Base-by-base conservation (phyloP, 1,284 basidiomycete species). In the Ceratobasidium sp. region DNA sequence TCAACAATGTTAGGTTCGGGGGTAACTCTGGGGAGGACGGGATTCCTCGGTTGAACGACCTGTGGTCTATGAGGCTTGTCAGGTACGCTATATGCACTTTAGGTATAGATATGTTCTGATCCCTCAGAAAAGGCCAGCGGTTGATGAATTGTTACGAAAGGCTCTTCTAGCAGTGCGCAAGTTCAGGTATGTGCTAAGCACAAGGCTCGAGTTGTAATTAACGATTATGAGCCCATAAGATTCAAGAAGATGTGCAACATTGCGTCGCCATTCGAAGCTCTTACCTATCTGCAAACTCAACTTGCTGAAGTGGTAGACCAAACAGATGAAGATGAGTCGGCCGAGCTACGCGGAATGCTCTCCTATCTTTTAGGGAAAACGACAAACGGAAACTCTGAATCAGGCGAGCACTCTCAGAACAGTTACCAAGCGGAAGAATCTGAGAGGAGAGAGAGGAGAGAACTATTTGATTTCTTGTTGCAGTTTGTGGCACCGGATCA, bases 221-320 rank as follows among this genome's bases (percentile, higher is more conserved):
- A 40, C 53, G 20, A 46, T 51, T 66, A 13, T 3, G 3, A 26
- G 69, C 33, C 2, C 23, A 42, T 5, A 80, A 95, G 94, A 81
- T 95, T 95, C 85, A 89, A 91, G 28, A 94, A 95, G 82, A 90
- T 94, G 88, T 94, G 93, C 83, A 89, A 91, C 82, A 89, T 90
- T 55, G 86, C 85, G n/a, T 84, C 90, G 1, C 86, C 91, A 0
- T 87, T 93, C n/a, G 89, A 90, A 81, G 92, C 94, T 0, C 87
- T 95, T 33, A 87, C 86, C 18, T 95, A 93, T 84, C 86, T 95
- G 23, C 92, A 93, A 83, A 90, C 87, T 0, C 88, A 92, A 66
- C 91, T 95, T 12, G 90, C 90, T 0, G 87, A 88, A 0, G 91
- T 93, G 3, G 93, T 94, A 28, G 89, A 95, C 82, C 93, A 94